Conservation (phyloP, 805 yeast genomes). For the Candida tammaniensis region DNA sequence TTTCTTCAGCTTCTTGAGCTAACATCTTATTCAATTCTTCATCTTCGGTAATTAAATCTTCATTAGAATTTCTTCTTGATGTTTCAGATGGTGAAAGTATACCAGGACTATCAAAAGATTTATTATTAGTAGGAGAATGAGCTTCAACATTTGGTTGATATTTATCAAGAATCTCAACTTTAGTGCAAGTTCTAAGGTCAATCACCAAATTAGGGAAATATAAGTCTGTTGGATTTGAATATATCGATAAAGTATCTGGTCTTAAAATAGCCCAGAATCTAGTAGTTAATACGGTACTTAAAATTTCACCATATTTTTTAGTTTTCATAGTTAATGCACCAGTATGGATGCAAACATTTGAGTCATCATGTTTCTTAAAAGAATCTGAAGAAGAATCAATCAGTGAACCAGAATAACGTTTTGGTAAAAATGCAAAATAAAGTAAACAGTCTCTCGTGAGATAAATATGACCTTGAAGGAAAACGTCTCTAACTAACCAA, state of each 20-base stretch:
- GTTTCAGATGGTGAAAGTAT: slow-evolving; percentile 10
- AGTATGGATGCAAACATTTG: slow-evolving; percentile 24
- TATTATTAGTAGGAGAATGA: not conserved
- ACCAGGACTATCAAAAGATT: slow-evolving; percentile 7
- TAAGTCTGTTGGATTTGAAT: slow-evolving; percentile 69
- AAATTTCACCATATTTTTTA: slow-evolving; percentile 37
- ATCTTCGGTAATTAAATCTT: slow-evolving; percentile 19
- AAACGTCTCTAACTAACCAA: slow-evolving; percentile 80
- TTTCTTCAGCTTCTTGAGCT: slow-evolving; percentile 24
- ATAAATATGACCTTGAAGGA: slow-evolving; percentile 82
- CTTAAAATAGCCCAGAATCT: slow-evolving; percentile 82
- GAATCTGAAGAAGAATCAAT: not conserved
- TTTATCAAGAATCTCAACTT: slow-evolving; percentile 51
- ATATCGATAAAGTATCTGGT: slow-evolving; percentile 65
- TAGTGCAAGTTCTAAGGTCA: slow-evolving; percentile 61
- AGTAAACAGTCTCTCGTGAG: slow-evolving; percentile 62
- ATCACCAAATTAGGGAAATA: slow-evolving; percentile 80
- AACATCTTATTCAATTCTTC: slow-evolving; percentile 21
- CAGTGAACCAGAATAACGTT: slow-evolving; percentile 2
- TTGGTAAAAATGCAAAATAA: slow-evolving; percentile 78
- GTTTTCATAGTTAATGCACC: slow-evolving; percentile 40
- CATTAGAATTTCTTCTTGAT: slow-evolving; percentile 11
- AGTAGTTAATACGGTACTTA: slow-evolving; percentile 33
- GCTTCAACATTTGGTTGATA: slow-evolving; percentile 22
- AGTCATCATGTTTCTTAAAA: slow-evolving; percentile 19